Evolutionary conservation across 78 protist genomes (phyloP).

Genomic region (slime mould (Dictyostelium discoideum)): dicty_2.7 NC_007089.4:1506501-1507000

Average conservation of each 20-base stretch:
- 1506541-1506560: neutral
- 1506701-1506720: neutral
- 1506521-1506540: neutral
- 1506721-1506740: neutral
- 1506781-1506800: no score
- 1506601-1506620: neutral
- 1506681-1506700: neutral
- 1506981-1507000: no score
- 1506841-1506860: no score
- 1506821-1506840: no score
- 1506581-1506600: neutral
- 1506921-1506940: no score
- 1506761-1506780: no score
- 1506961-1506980: no score
- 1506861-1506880: no score
- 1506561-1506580: neutral
- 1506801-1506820: no score
- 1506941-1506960: no score
- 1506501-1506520: neutral
- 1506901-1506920: no score
- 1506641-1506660: neutral
- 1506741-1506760: neutral
- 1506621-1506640: neutral
- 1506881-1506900: no score
- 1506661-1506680: neutral